Evolutionary conservation across 2,329 filamentous ascomycete genomes (phyloP).

Genomic region (Teratosphaeria zuluensis): DNA sequence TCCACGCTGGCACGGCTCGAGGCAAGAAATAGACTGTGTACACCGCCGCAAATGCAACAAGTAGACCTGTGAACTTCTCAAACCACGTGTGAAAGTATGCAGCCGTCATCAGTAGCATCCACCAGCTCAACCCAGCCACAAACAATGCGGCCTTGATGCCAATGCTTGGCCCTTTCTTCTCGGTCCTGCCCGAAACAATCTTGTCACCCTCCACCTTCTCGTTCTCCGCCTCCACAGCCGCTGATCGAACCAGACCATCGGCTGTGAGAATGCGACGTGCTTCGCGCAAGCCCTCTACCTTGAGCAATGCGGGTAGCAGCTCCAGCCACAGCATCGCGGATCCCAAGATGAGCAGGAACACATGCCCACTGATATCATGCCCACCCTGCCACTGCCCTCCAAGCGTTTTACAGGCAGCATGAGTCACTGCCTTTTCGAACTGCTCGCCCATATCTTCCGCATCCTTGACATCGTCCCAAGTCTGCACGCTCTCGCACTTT

Average conservation of each 20-base stretch:
- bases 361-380: constrained; percentile 91
- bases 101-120: constrained; percentile 98
- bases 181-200: constrained; percentile 22
- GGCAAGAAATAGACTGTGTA: constrained; percentile 41
- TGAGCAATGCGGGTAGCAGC: constrained; percentile 53
- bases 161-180: constrained; percentile 22
- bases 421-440: constrained; percentile 50
- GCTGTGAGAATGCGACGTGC: constrained; percentile 56
- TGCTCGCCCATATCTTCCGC: constrained; percentile 34
- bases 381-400: constrained; percentile 87
- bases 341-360: constrained; percentile 81
- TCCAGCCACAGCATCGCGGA: constrained; percentile 77
- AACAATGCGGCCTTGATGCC: constrained; percentile 45
- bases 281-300: constrained; percentile 41
- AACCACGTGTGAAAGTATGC: constrained; percentile 99
- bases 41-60: constrained; percentile 38
- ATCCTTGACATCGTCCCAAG: constrained; percentile 13
- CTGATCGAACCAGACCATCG: constrained; percentile 51
- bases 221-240: constrained; percentile 31
- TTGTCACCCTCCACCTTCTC: constrained; percentile 28
- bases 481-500: constrained; percentile 49
- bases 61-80: constrained; percentile 61
- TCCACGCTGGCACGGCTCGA: constrained; percentile 32
- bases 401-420: constrained; percentile 68
- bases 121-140: constrained; percentile 65